Evolutionary conservation across 1,284 basidiomycete genomes (phyloP), one percentile per base, ranked within the genome.

Genomic region (Kwoniella shivajii): DNA sequence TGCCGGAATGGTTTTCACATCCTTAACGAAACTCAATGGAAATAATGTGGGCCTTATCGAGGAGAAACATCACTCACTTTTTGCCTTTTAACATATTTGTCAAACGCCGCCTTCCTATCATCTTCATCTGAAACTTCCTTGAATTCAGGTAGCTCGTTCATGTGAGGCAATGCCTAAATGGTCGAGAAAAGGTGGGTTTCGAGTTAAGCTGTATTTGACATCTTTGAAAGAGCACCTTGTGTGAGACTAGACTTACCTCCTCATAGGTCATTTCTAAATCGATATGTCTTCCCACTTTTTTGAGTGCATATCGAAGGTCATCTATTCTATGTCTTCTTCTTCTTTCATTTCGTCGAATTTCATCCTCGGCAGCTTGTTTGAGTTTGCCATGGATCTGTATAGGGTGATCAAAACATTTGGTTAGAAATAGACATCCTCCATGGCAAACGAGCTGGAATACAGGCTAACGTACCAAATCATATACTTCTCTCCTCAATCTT

Each of bases 241-340:
- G 24, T 26, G n/a, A 36, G 36, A 59, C 53, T 47, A 33, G 68
- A 77, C 83, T 56, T 64, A 89, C 90, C 61, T 88, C 85, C 67
- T 95, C 92, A 68, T 88, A 96, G 0, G 86, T 73, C 57, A 86
- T 74, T 24, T 80, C 85, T 39, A 92, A 69, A 61, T 92, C 88
- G 41, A 95, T 78, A 0, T 89, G 83, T 33, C 92, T 87, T 0
- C 89, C 78, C 4, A 95, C 80, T 71, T 95, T 94, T 79, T 91
- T 93, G 61, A 98, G 82, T 0, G 93, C 96, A 75, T 98, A 97
- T 3, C 96, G 88, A 33, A 99, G 81, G 70, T 99, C 96, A 72
- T 99, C 95, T 69, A 96, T 91, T 55, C 90, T 79, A 74, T 96
- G 89, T 22, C 95, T 84, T 59, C 88, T 84, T 67, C 84, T 87